Base-by-base conservation (phyloP, 495 filamentous ascomycete genomes). In the Neurospora sp. region DNA sequence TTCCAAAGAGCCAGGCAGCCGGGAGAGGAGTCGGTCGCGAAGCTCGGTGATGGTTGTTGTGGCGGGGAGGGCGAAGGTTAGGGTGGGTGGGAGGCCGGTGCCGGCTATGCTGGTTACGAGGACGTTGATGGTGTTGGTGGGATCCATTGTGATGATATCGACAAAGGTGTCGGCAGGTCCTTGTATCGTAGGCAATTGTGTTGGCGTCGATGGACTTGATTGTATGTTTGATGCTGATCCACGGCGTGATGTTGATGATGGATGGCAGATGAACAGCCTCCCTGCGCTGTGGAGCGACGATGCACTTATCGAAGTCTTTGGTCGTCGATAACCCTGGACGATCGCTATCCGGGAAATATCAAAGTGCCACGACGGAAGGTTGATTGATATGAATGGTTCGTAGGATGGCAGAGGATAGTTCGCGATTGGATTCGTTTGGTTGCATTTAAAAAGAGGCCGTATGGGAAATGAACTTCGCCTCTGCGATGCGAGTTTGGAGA, bases 51-150 rank as follows among this genome's bases (percentile, higher is more conserved):
- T 84, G 37, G 88, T 86, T 7, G 93, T 89, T 44, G 87, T 84
- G 70, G 89, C 75, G 3, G 92, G 87, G 16, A 97, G 82, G 14
- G 90, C 85, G 70, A 95, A 86, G 7, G 90, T 88, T 70, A 94
- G 84, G 4, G 94, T 97, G 10, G 90, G 82, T 6, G 94, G 93
- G 5, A 97, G 88, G 59, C 89, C 89, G 17, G 96, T 88, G 76
- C 95, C 94, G 17, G 91, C 85, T 77, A 97, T 96, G 73, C 91
- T 90, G 45, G 92, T 91, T 70, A 97, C 81, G 71, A 97, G 87
- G 69, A 97, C 83, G 80, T 97, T 98, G 76, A 97, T 86, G 17
- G 83, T 89, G 75, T 81, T 78, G 12, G 22, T 65, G 27, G 53
- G 14, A 37, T 65, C 53, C 53, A 65, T 65, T 31, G 12, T 35